These are phyloP conservation scores for Rosa rugosa DNA, from an alignment of 306 rosid genomes.

Conservation along the genomic window DNA sequence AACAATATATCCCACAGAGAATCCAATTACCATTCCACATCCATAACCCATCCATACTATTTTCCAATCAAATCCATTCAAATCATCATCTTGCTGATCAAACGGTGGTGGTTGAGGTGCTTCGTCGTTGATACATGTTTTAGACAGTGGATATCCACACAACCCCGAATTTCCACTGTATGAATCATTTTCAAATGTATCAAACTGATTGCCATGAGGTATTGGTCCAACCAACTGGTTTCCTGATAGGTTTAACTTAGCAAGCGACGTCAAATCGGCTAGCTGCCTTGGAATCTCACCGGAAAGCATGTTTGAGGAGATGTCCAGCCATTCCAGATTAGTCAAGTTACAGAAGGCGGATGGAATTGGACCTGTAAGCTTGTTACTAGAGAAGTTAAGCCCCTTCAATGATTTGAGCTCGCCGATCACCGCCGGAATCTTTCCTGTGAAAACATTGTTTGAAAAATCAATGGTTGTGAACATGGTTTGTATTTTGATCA, in stretches of 20 bases:
- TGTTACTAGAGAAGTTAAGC: neutral
- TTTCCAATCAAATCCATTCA: neutral
- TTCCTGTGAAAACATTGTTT: neutral
- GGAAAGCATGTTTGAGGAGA: neutral
- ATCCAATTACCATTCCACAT: neutral
- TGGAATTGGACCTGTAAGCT: neutral
- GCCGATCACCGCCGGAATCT: conserved; percentile 1
- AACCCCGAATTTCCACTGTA: neutral
- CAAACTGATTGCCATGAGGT: neutral
- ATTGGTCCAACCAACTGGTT: neutral
- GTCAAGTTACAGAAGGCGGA: neutral
- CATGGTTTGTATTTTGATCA: neutral
- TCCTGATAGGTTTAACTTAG: neutral
- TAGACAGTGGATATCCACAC: conserved; percentile 5
- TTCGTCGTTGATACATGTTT: neutral
- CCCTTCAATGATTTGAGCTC: conserved; percentile 11
- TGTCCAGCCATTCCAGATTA: neutral
- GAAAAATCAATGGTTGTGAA: conserved; percentile 13
- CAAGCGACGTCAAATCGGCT: neutral
- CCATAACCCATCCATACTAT: neutral
- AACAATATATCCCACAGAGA: neutral
- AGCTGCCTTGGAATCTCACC: neutral
- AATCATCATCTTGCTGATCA: neutral
- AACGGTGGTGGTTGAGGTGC: neutral
- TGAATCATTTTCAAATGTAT: neutral